Percentiles rank a stretch among this genome's conserved stretches.
Evolutionary conservation across 371 early-diverging fungal genomes (phyloP).

Genomic region (Lichtheimia hyalospora): DNA sequence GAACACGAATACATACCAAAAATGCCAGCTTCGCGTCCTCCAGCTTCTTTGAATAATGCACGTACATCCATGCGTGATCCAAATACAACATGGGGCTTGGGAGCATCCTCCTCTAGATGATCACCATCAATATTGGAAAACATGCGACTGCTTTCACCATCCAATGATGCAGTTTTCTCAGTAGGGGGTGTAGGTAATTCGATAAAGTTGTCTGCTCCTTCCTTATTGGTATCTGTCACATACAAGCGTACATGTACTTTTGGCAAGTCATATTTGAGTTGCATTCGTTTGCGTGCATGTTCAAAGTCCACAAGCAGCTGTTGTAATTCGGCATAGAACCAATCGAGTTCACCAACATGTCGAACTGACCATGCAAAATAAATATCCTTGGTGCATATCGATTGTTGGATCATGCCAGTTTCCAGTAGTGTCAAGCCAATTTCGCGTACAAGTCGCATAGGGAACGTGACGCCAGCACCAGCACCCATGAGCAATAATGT

Average conservation of each 20-base stretch:
- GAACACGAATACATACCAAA: slow-evolving; percentile 30
- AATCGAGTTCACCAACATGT: slow-evolving; percentile 38
- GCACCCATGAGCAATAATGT: slow-evolving; percentile 47
- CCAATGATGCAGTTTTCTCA: no score
- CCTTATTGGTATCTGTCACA: slow-evolving; percentile 13
- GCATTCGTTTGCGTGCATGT: slow-evolving; percentile 5
- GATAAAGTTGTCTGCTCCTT: no score
- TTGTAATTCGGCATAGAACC: slow-evolving; percentile 54
- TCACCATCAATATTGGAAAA: slow-evolving; percentile 4
- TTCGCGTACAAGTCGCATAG: slow-evolving; percentile 51
- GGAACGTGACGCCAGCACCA: slow-evolving; percentile 58
- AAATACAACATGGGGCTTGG: background rate
- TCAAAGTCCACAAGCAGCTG: slow-evolving; percentile 24
- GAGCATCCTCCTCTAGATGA: background rate
- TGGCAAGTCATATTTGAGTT: slow-evolving; percentile 4
- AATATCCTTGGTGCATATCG: slow-evolving; percentile 19
- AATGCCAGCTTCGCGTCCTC: slow-evolving; percentile 15
- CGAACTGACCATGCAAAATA: slow-evolving; percentile 42
- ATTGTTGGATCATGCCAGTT: slow-evolving; percentile 6
- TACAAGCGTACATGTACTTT: slow-evolving; percentile 17
- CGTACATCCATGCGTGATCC: slow-evolving; percentile 8
- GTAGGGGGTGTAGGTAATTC: no score
- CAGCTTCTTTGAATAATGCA: slow-evolving; percentile 7
- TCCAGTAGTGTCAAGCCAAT: slow-evolving; percentile 22
- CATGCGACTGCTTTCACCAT: background rate